Conservation (phyloP, 306 rosid genomes). For the Benincasa hispida region DNA sequence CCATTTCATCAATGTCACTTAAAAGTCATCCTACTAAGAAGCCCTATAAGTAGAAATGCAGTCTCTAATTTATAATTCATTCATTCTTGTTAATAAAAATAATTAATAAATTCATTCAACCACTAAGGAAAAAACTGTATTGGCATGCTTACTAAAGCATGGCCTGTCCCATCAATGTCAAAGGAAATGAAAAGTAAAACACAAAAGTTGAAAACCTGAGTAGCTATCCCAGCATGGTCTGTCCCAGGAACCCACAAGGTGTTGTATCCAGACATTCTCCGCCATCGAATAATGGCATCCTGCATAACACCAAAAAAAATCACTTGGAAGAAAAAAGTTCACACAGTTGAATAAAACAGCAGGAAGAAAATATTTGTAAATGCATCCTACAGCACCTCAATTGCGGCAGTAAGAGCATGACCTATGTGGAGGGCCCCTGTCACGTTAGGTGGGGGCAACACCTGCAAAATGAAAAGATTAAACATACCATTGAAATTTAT, state of each 20-base stretch:
- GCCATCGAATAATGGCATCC: conserved; percentile 96
- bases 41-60: not conserved
- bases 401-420: conserved; percentile 88
- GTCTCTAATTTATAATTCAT: not conserved
- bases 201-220: conserved; percentile 49
- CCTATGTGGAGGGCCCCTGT: conserved; percentile 97
- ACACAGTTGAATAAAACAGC: not conserved
- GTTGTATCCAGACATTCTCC: conserved; percentile 89
- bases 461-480: conserved; percentile 29
- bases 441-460: conserved; percentile 91
- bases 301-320: conserved; percentile 21
- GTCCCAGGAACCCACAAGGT: conserved; percentile 93
- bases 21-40: not conserved
- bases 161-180: not conserved
- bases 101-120: not conserved
- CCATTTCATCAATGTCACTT: not conserved
- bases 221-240: conserved; percentile 99
- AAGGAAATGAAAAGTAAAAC: not conserved
- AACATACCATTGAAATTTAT: not conserved
- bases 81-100: not conserved
- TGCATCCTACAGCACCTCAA: conserved; percentile 41
- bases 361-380: not conserved
- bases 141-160: not conserved
- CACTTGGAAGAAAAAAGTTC: not conserved
- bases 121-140: not conserved